Evolutionary conservation across 768 basidiomycete genomes (phyloP), one percentile per base, ranked within the genome.

Genomic region (Suillus placidus): DNA sequence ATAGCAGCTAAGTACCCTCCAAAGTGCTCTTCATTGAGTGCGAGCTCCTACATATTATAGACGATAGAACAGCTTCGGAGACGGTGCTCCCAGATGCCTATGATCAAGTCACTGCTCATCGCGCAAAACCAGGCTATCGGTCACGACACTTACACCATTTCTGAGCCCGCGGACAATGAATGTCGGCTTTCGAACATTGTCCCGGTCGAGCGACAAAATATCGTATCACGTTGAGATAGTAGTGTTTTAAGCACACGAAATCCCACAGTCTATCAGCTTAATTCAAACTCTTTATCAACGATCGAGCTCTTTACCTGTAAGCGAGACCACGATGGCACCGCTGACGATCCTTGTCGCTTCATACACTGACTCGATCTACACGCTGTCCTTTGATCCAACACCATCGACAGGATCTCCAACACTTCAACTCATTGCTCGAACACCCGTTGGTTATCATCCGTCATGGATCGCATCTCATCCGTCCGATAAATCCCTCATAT

Each of bases 381-480:
- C 89, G 1, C 80, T 93, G 62, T 72, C 76, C 23, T 94, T 95
- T 71, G 85, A 92, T 70, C 80, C 87, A 4, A 85, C 74, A 79
- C 87, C 51, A 76, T 83, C 73, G 76, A 81, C 47, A 79, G 91
- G 68, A 77, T 78, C 62, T 83, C 88, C 32, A 76, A 89, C 81
- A 30, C 76, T 93, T 64, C 78, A 78, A 13, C 73, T 85, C 38
- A 70, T 78, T 14, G 83, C 85, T 5, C 68, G 81, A 18, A 70
- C 86, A 60, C 72, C 74, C 10, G 85, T 87, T 42, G 89, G 90
- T 34, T 76, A 82, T 68, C 85, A 87, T 70, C 90, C 93, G 0
- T 92, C 92, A 6, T 95, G 93, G 93, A 82, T 95, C 67, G 84
- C 88, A 13, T 77, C 80, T 8, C 84, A 90, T 71, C 87, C 88